Conservation (phyloP, 2,329 filamentous ascomycete genomes). For the Chalaropsis thielavioides region DNA sequence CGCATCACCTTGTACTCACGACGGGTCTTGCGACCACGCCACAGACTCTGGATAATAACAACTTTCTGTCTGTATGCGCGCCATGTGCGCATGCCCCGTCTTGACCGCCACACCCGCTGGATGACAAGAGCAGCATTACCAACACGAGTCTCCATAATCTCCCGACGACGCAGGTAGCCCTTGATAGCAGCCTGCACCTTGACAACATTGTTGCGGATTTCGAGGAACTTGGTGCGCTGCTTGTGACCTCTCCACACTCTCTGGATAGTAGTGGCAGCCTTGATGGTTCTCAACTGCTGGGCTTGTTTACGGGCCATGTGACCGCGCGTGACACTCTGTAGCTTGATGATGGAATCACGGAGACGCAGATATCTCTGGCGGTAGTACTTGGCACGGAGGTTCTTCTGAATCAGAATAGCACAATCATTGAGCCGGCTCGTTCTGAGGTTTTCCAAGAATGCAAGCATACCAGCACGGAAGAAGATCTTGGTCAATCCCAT, state of each 20-base stretch:
- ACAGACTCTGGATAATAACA: slow-evolving; percentile 78
- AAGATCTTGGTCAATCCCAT: slow-evolving; percentile 97
- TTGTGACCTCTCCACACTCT: slow-evolving; percentile 88
- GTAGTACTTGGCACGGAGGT: slow-evolving; percentile 88
- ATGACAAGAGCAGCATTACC: slow-evolving; percentile 85
- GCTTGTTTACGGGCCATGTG: slow-evolving; percentile 63
- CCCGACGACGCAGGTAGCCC: slow-evolving; percentile 77
- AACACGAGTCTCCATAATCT: slow-evolving; percentile 85
- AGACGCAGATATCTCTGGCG: slow-evolving; percentile 80
- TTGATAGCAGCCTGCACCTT: slow-evolving; percentile 81
- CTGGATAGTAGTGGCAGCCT: slow-evolving; percentile 87
- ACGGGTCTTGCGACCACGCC: slow-evolving; percentile 72
- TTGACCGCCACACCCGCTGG: slow-evolving; percentile 76
- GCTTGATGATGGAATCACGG: slow-evolving; percentile 61
- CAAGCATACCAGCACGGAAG: slow-evolving; percentile 97
- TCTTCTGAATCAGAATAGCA: slow-evolving; percentile 98
- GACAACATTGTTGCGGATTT: slow-evolving; percentile 70
- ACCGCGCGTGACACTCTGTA: slow-evolving; percentile 66
- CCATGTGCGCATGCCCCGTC: slow-evolving; percentile 66
- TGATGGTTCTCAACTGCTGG: slow-evolving; percentile 67
- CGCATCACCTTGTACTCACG: slow-evolving; percentile 78
- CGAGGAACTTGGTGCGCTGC: slow-evolving; percentile 65
- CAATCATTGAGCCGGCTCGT: slow-evolving; percentile 84
- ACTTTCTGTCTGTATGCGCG: slow-evolving; percentile 81
- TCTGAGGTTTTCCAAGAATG: slow-evolving; percentile 86